Conservation (phyloP, 1,284 basidiomycete species). For the Sphaerobolus stellatus region DNA sequence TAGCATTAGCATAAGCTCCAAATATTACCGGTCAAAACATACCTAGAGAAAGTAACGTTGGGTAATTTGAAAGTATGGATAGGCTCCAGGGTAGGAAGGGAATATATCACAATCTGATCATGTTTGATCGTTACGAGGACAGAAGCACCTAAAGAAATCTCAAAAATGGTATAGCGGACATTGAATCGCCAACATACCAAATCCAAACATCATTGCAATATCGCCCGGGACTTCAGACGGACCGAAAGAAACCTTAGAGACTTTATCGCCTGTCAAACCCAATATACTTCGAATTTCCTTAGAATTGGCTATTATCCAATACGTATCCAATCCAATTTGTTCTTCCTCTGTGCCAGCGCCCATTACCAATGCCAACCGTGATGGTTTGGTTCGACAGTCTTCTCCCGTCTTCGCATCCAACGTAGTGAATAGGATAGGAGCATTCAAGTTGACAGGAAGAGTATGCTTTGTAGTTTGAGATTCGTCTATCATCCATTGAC, state of each 20-base stretch:
- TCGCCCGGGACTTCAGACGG: conserved; percentile 29
- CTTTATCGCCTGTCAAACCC: conserved; percentile 58
- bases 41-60: conserved; percentile 24
- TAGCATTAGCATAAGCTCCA: not conserved
- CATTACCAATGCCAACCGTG: conserved; percentile 31
- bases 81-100: conserved; percentile 64
- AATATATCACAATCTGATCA: conserved; percentile 59
- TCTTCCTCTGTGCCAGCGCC: conserved; percentile 26
- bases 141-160: conserved; percentile 44
- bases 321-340: conserved; percentile 20
- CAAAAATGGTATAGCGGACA: too few relatives aligned
- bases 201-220: too few relatives aligned
- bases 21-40: not conserved
- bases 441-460: conserved; percentile 40
- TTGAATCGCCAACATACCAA: too few relatives aligned
- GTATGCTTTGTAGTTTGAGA: conserved; percentile 53
- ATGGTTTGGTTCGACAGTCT: conserved; percentile 43
- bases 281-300: conserved; percentile 55
- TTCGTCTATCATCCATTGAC: conserved; percentile 48
- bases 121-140: conserved; percentile 67
- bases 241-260: not conserved
- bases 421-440: conserved; percentile 46
- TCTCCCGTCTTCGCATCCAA: conserved; percentile 60
- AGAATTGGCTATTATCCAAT: conserved; percentile 55
- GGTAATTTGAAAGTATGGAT: conserved; percentile 52